Evolutionary conservation across 345 rosid genomes (phyloP).

Genomic region (Bruguiera sexangula): DNA sequence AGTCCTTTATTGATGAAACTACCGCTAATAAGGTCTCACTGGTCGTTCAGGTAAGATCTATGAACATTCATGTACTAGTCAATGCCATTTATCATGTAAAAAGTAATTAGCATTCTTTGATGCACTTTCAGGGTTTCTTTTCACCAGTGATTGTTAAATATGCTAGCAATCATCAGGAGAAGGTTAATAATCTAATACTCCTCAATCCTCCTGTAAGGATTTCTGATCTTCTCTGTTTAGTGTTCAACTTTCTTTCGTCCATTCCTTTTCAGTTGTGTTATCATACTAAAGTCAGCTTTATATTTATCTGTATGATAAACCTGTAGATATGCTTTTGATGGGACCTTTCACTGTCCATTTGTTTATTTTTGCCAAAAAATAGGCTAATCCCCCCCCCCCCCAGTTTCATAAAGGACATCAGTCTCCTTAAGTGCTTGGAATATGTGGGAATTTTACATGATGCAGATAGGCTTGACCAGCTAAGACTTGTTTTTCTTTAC

Average conservation of each 20-base stretch:
- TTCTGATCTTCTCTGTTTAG: constrained; percentile 13
- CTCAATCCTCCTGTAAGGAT: constrained; percentile 81
- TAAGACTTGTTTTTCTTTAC: neutral
- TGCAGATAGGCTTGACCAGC: neutral
- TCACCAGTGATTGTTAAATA: constrained; percentile 69
- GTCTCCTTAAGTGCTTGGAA: no score
- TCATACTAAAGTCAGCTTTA: neutral
- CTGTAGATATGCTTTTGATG: neutral
- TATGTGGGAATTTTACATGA: no score
- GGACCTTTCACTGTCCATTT: no score
- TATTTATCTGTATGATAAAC: neutral
- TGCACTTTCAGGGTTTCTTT: constrained; percentile 70
- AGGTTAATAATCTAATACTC: constrained; percentile 65
- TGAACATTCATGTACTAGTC: neutral
- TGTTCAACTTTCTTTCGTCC: constrained; percentile 6
- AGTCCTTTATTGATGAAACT: constrained; percentile 61
- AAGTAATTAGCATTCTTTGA: constrained; percentile 9
- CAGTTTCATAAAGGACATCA: no score
- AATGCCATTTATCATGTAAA: neutral
- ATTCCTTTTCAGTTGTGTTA: neutral
- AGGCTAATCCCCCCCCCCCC: no score
- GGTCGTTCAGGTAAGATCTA: constrained; percentile 67
- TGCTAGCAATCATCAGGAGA: constrained; percentile 63
- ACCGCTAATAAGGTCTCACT: constrained; percentile 53
- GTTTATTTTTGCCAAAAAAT: no score